phyloP scores from a whole-genome alignment of 345 rosid genomes.

The Melaleuca alternifolia region DNA sequence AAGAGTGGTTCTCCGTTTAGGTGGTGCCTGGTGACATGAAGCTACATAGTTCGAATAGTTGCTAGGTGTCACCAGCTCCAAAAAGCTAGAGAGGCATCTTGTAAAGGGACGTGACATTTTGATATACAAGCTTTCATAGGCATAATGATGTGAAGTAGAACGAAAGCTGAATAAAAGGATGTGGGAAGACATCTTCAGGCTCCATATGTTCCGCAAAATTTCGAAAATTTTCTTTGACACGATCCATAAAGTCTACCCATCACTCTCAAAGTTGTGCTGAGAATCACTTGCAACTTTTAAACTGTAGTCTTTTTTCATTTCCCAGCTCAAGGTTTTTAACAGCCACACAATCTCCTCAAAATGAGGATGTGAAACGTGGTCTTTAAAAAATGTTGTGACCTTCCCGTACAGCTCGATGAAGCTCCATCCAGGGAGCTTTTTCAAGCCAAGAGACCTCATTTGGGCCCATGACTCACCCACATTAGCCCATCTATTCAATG shows the following conservation, averaged over 20 bases:
- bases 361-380: slow-evolving; percentile 34
- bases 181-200: neutral
- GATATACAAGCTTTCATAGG: neutral
- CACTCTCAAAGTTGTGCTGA: neutral
- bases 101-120: neutral
- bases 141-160: neutral
- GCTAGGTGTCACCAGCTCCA: neutral
- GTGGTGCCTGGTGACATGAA: neutral
- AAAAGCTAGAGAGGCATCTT: neutral
- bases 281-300: neutral
- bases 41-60: neutral
- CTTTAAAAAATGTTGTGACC: slow-evolving; percentile 33
- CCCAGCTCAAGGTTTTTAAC: slow-evolving; percentile 18
- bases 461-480: slow-evolving; percentile 37
- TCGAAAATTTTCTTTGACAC: neutral
- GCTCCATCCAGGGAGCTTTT: slow-evolving; percentile 57
- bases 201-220: neutral
- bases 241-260: neutral
- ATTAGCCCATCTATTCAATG: slow-evolving; percentile 44
- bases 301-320: slow-evolving; percentile 14
- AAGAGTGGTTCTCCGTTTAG: neutral
- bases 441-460: slow-evolving; percentile 46
- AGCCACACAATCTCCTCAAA: slow-evolving; percentile 23
- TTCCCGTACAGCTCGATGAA: slow-evolving; percentile 30
- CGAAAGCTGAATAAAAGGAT: neutral